Evolutionary conservation across 75 land plant species (phyloP).

Genomic region (Cunninghamia lanceolata): DNA sequence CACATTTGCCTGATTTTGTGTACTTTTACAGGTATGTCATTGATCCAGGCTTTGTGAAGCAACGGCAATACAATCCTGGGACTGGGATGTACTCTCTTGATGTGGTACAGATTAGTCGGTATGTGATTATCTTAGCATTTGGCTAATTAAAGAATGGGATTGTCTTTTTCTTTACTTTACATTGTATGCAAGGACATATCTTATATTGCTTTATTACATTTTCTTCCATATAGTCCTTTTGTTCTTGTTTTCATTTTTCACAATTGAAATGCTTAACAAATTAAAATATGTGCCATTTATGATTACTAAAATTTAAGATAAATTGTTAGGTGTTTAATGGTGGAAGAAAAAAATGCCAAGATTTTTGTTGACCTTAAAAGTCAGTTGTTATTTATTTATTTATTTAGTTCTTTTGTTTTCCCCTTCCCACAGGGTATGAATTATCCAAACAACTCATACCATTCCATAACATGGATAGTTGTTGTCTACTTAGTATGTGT

Average conservation of each 20-base stretch:
- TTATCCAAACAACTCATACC: too few relatives aligned
- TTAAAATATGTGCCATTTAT: not conserved
- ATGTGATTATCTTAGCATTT: conserved; percentile 4
- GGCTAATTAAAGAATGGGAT: not conserved
- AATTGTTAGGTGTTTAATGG: not conserved
- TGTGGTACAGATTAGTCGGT: conserved; percentile 95
- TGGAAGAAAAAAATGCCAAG: not conserved
- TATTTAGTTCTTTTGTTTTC: too few relatives aligned
- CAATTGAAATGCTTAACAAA: not conserved
- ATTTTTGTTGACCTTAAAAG: not conserved
- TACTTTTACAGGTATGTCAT: conserved; percentile 75
- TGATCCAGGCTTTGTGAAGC: conserved; percentile 98
- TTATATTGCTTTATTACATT: not conserved
- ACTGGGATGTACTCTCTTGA: conserved; percentile 98
- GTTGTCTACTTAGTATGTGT: too few relatives aligned
- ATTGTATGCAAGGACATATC: not conserved
- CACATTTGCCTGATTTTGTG: conserved; percentile 1
- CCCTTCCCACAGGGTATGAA: too few relatives aligned
- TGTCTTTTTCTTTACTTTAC: not conserved
- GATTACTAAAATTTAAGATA: not conserved
- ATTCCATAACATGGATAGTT: too few relatives aligned
- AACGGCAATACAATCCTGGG: conserved; percentile 86
- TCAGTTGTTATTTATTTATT: not conserved
- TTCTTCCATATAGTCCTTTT: not conserved
- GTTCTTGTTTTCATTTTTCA: not conserved